Evolutionary conservation across 495 filamentous ascomycete genomes (phyloP).

Genomic region (Elasticomyces elasticus): DNA sequence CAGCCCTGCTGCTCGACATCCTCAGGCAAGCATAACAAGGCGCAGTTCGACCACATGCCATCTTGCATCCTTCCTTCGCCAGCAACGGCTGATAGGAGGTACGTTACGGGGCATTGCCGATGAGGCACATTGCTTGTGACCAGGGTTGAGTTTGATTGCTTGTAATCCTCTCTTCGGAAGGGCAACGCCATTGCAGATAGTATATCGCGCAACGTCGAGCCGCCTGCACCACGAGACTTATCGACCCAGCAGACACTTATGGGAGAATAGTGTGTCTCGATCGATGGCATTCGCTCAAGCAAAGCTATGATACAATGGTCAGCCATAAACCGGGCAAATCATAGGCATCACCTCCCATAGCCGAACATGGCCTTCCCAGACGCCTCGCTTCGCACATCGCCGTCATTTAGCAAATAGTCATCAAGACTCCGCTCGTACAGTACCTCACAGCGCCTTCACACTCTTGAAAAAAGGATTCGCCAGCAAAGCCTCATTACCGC

Average conservation of each 20-base stretch:
- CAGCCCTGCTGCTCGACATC: background rate
- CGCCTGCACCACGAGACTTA: no score
- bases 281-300: no score
- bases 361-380: background rate
- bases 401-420: no score
- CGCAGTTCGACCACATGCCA: background rate
- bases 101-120: no score
- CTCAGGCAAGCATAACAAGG: background rate
- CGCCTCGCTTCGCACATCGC: background rate
- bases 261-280: no score
- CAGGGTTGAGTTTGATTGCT: no score
- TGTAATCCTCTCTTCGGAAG: no score
- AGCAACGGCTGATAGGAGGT: no score
- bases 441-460: slow-evolving; percentile 60
- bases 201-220: no score
- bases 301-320: background rate
- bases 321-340: background rate
- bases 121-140: no score
- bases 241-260: no score
- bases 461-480: slow-evolving; percentile 83
- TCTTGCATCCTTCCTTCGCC: background rate
- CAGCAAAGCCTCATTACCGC: slow-evolving; percentile 56
- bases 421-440: background rate
- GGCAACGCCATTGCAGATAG: no score
- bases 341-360: background rate